A percentile compares a stretch with the other conserved stretches of the same genome.
phyloP scores from a whole-genome alignment of 2,329 filamentous ascomycete species.

The Aspergillus flavus region DNA sequence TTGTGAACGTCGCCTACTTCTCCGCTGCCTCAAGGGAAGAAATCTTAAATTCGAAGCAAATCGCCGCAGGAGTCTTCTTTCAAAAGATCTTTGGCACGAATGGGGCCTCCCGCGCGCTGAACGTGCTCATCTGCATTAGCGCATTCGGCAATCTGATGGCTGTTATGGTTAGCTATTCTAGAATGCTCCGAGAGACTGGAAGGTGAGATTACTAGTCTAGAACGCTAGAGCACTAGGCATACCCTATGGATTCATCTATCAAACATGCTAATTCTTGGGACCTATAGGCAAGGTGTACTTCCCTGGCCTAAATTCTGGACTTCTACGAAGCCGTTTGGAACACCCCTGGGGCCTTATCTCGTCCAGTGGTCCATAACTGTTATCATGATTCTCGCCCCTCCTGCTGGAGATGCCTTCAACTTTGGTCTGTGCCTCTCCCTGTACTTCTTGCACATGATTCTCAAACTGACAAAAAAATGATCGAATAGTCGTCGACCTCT shows the following conservation, averaged over 20 bases:
- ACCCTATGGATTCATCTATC: background rate
- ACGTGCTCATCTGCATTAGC: conserved; percentile 59
- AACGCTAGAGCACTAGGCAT: conserved; percentile 1
- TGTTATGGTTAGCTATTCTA: conserved; percentile 57
- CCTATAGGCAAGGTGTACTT: conserved; percentile 59
- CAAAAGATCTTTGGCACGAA: conserved; percentile 57
- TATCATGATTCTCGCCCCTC: conserved; percentile 62
- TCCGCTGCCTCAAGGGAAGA: conserved; percentile 57
- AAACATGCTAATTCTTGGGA: accelerated
- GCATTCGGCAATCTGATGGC: conserved; percentile 63
- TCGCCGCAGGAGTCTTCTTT: conserved; percentile 63
- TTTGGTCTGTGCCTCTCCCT: conserved; percentile 47
- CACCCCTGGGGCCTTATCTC: conserved; percentile 61
- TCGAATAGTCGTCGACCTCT: conserved; percentile 58
- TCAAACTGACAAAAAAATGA: background rate
- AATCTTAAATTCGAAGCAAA: conserved; percentile 56
- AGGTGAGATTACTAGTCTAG: conserved; percentile 33
- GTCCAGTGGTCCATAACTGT: conserved; percentile 61
- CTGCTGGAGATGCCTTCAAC: conserved; percentile 66
- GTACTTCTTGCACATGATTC: background rate
- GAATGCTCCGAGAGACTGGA: conserved; percentile 63
- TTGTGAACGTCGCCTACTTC: conserved; percentile 65
- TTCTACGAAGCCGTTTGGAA: conserved; percentile 65
- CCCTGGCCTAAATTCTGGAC: conserved; percentile 65
- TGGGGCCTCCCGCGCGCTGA: conserved; percentile 55